A percentile compares a stretch with the other conserved stretches of the same genome.
Evolutionary conservation across 306 rosid species (phyloP).

Genomic region (Fragaria nilgerrensis): DNA sequence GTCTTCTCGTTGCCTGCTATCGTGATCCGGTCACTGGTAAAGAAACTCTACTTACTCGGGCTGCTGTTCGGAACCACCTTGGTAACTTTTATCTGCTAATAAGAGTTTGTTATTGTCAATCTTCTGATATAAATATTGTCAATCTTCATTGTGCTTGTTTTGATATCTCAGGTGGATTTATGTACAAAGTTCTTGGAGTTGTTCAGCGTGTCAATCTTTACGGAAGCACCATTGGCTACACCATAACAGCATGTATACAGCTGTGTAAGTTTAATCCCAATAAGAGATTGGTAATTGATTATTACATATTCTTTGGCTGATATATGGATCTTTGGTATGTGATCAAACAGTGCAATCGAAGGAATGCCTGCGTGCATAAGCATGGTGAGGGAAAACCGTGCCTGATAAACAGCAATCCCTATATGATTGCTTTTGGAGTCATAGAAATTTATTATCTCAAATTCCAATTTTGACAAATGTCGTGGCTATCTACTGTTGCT

Average conservation of each 20-base stretch:
- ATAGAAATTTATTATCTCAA: conserved; percentile 21
- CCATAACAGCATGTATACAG: conserved; percentile 31
- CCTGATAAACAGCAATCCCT: conserved; percentile 9
- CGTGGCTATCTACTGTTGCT: conserved; percentile 28
- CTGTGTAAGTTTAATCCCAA: conserved; percentile 18
- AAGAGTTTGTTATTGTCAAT: not conserved
- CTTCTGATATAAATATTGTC: not conserved
- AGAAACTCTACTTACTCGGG: conserved; percentile 20
- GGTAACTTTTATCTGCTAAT: not conserved
- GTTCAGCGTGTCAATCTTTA: conserved; percentile 21
- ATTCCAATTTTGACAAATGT: conserved; percentile 21
- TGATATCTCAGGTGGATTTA: conserved; percentile 13
- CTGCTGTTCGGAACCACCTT: conserved; percentile 1
- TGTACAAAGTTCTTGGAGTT: conserved; percentile 19
- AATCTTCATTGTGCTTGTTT: not conserved
- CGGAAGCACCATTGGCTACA: conserved; percentile 29
- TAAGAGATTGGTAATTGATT: not conserved
- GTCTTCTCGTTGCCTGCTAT: conserved; percentile 57
- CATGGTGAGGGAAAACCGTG: conserved; percentile 15
- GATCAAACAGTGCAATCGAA: conserved; percentile 25
- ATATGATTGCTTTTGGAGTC: conserved; percentile 26
- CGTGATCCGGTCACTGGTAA: conserved; percentile 56
- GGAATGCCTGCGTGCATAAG: conserved; percentile 22
- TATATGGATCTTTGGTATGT: not conserved
- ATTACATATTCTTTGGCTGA: not conserved